A percentile compares a stretch with the other conserved stretches of the same genome.
These are phyloP conservation scores for Oryza meridionalis DNA, from an alignment of 176 grass and related monocot species.

Conservation along the genomic window DNA sequence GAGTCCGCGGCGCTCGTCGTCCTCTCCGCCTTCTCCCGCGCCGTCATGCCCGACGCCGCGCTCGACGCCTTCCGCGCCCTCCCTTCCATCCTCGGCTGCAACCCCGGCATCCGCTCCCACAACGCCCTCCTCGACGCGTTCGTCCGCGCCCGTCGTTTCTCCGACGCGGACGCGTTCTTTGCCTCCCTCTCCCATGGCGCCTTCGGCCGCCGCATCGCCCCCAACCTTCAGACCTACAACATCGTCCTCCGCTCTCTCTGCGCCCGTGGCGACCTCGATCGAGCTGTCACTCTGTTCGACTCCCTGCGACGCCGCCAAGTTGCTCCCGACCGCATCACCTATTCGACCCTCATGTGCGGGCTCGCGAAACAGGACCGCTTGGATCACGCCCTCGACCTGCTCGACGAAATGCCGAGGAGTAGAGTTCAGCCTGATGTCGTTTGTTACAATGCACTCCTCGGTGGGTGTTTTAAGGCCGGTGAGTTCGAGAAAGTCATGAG, in stretches of 20 bases:
- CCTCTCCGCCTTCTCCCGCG: slow-evolving; percentile 84
- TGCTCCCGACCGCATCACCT: slow-evolving; percentile 70
- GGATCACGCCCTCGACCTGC: slow-evolving; percentile 55
- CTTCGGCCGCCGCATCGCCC: slow-evolving; percentile 54
- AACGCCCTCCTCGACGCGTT: slow-evolving; percentile 89
- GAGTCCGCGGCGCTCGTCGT: slow-evolving; percentile 64
- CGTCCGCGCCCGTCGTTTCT: slow-evolving; percentile 66
- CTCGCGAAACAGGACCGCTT: slow-evolving; percentile 51
- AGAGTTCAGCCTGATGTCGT: slow-evolving; percentile 64
- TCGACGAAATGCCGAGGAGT: slow-evolving; percentile 80
- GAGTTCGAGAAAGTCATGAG: slow-evolving; percentile 63
- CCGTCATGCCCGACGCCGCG: slow-evolving; percentile 72
- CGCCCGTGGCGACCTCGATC: slow-evolving; percentile 52
- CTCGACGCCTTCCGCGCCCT: slow-evolving; percentile 71
- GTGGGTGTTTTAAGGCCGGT: slow-evolving; percentile 59
- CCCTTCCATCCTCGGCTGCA: slow-evolving; percentile 64
- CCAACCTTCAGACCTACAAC: slow-evolving; percentile 91
- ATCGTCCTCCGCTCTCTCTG: slow-evolving; percentile 86
- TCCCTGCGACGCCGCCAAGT: slow-evolving; percentile 44
- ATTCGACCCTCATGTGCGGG: slow-evolving; percentile 70
- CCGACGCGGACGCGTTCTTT: slow-evolving; percentile 75
- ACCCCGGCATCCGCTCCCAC: slow-evolving; percentile 77
- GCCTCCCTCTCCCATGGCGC: slow-evolving; percentile 61
- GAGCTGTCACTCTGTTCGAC: slow-evolving; percentile 55
- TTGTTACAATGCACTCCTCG: slow-evolving; percentile 78